Evolutionary conservation across 441 rosid species (phyloP), one percentile per base, ranked within the genome.

Genomic region (Euphorbia celastroides): DNA sequence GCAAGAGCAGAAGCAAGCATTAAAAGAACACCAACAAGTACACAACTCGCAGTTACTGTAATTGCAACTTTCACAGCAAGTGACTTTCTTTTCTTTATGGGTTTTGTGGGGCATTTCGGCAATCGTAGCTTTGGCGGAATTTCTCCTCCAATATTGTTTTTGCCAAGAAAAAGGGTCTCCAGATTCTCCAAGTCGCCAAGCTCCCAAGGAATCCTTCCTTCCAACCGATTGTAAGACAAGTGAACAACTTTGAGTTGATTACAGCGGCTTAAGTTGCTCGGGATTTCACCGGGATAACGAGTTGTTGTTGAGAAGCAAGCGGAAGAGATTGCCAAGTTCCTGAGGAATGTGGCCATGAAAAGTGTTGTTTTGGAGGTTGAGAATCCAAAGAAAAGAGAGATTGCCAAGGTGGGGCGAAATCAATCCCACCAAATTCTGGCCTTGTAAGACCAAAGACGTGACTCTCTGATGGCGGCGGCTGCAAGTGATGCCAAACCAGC

Each of bases 191-290:
- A 51, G 10, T 6, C 7, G 7, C 56, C 56, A 8, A 56, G 12
- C n/a, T 56, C 60, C 2, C 19, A 56, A 27, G 34, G 72, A 32
- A 69, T 31, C 25, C 25, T 27, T 42, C 66, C 55, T 17, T 13
- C 10, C 11, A 69, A 55, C 27, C 27, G 31, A 26, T 62, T 62
- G 16, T 13, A 41, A 8, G 3, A 3, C n/a, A 69, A 36, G n/a
- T n/a, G n/a, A 38, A 34, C 27, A 14, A 62, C 0, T 26, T 23
- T 27, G 11, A 69, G 62, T 7, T 69, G 31, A 5, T 26, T n/a
- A 34, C 72, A 68, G 11, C 10, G 7, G 28, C 64, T 60, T 36
- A 60, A 26, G 64, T 36, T 60, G 22, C 34, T 36, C n/a, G 64
- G 64, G 38, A 60, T 22, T 60, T 36, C n/a, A 3, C 50, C 50